Evolutionary conservation across 192 early-diverging fungal genomes (phyloP).

Genomic region (Gorgonomyces haynaldii): DNA sequence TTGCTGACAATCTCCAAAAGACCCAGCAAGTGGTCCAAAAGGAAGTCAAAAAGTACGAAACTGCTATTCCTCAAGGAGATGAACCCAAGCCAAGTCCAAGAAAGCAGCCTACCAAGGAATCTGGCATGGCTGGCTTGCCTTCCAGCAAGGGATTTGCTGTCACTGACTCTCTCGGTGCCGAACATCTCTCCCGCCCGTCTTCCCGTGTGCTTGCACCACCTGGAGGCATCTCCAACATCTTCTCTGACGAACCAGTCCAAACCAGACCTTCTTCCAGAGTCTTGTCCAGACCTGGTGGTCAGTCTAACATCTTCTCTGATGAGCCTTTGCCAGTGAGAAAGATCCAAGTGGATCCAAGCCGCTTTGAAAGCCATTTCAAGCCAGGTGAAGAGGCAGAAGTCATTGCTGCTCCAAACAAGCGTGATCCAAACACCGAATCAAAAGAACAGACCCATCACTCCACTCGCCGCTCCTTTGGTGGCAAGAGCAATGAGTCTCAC

Average conservation of each 20-base stretch:
- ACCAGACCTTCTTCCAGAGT: constrained; percentile 19
- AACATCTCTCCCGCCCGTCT: constrained; percentile 9
- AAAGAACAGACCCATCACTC: not conserved
- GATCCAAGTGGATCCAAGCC: not conserved
- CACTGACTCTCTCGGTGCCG: not conserved
- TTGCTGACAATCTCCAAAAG: constrained; percentile 3
- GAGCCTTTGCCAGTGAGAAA: constrained; percentile 1
- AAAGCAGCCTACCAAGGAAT: not conserved
- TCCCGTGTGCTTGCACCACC: constrained; percentile 1
- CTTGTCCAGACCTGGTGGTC: not conserved
- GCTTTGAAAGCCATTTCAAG: not conserved
- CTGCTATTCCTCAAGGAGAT: not conserved
- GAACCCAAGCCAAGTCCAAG: not conserved
- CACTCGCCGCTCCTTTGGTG: not conserved
- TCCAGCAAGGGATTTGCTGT: not conserved
- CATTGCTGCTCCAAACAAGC: not conserved
- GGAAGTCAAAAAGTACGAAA: not conserved
- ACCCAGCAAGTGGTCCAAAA: not conserved
- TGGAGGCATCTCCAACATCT: not conserved
- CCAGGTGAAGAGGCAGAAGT: not conserved
- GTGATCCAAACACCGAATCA: constrained; percentile 4
- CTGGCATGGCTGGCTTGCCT: too few relatives aligned
- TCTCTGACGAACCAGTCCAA: not conserved
- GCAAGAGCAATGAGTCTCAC: not conserved
- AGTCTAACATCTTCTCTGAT: not conserved